Percentiles rank a stretch among this genome's conserved stretches.
Conservation (phyloP, 2,329 filamentous ascomycete species). For the Trichophyton benhamiae region DNA sequence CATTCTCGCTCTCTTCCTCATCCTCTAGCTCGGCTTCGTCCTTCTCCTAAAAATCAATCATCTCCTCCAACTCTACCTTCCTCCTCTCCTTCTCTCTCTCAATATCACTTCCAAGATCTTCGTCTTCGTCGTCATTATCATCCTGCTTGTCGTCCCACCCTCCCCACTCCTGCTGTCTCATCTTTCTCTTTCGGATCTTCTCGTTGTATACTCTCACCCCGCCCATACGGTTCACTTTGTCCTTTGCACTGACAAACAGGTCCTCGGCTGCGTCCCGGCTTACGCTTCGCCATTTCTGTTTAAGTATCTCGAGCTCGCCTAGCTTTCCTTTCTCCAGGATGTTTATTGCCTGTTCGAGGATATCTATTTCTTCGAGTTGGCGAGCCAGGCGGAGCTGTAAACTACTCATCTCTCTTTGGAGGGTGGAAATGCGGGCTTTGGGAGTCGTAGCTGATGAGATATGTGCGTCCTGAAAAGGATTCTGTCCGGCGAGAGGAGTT, state of each 20-base stretch:
- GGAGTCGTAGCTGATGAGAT: not conserved
- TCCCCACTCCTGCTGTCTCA: conserved; percentile 27
- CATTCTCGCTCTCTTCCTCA: conserved; percentile 22
- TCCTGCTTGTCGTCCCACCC: conserved; percentile 28
- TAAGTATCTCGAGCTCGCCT: conserved; percentile 44
- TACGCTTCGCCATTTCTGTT: conserved; percentile 49
- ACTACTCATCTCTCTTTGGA: conserved; percentile 26
- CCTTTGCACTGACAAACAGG: conserved; percentile 48
- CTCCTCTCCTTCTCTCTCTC: conserved; percentile 26
- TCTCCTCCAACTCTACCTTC: conserved; percentile 30
- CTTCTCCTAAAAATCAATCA: conserved; percentile 17
- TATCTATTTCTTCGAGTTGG: conserved; percentile 36
- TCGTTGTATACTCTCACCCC: conserved; percentile 47
- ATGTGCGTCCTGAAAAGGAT: not conserved
- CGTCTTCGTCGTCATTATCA: conserved; percentile 25
- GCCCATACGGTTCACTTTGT: conserved; percentile 51
- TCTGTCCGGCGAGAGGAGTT: not conserved
- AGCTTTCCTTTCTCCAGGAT: conserved; percentile 39
- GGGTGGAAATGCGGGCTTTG: conserved; percentile 16
- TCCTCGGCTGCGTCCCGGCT: conserved; percentile 55
- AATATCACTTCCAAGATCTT: conserved; percentile 30
- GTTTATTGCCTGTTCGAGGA: conserved; percentile 40
- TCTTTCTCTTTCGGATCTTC: conserved; percentile 34
- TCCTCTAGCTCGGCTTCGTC: conserved; percentile 21
- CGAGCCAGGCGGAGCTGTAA: conserved; percentile 23